These are phyloP conservation scores for Wickerhamiella spandovensis DNA, from an alignment of 805 yeast species.

Conservation along the genomic window DNA sequence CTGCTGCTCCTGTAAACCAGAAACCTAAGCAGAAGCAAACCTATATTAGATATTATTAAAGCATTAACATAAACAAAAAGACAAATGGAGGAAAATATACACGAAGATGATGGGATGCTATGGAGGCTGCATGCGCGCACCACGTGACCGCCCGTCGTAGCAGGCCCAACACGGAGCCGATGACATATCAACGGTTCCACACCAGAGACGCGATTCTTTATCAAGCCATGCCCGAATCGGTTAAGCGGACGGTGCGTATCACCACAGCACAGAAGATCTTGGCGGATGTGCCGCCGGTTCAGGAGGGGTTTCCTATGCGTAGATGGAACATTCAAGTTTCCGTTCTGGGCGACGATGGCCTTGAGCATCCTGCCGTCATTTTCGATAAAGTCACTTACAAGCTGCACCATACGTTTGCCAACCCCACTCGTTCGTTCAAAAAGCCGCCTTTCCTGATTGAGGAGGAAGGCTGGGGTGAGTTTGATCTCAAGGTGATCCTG, in stretches of 20 bases:
- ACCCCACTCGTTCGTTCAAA: slow-evolving; percentile 71
- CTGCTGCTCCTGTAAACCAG: background rate
- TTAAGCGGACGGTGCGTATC: slow-evolving; percentile 76
- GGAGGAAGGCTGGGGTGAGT: slow-evolving; percentile 98
- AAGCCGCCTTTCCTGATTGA: slow-evolving; percentile 75
- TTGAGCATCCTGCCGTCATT: slow-evolving; percentile 71
- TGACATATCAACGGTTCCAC: background rate
- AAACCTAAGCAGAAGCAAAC: too few relatives aligned
- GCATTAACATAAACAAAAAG: too few relatives aligned
- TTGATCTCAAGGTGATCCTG: slow-evolving; percentile 70
- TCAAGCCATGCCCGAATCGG: slow-evolving; percentile 25
- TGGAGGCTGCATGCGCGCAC: too few relatives aligned
- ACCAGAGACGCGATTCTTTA: background rate
- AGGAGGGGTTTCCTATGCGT: slow-evolving; percentile 87
- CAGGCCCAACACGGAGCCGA: background rate
- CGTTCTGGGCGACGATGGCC: slow-evolving; percentile 65
- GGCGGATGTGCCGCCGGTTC: slow-evolving; percentile 70
- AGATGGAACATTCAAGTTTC: slow-evolving; percentile 76
- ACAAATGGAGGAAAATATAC: too few relatives aligned
- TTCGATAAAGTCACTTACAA: slow-evolving; percentile 89
- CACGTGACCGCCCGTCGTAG: background rate
- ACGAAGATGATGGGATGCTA: too few relatives aligned
- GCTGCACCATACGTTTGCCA: slow-evolving; percentile 87
- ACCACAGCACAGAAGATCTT: slow-evolving; percentile 75
- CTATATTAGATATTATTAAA: too few relatives aligned